A percentile compares a stretch with the other conserved stretches of the same genome.
phyloP scores from a whole-genome alignment of 345 rosid genomes.

The Gynandropsis gynandra region DNA sequence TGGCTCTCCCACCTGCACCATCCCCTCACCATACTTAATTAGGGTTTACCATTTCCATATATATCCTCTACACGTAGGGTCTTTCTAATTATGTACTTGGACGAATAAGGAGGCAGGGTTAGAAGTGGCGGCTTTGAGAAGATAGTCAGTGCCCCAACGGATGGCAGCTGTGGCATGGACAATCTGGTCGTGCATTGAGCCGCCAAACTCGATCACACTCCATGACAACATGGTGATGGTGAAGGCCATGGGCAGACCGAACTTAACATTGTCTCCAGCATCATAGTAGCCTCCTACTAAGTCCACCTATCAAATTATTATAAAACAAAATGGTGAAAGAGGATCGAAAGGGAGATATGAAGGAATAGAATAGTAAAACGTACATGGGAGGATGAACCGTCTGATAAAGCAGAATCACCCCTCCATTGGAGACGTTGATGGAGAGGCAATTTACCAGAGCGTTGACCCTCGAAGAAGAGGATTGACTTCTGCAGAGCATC shows the following conservation, averaged over 20 bases:
- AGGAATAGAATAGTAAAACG: too few species aligned
- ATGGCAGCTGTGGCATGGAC: conserved; percentile 46
- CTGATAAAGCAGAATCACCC: conserved; percentile 53
- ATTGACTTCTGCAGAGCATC: conserved; percentile 55
- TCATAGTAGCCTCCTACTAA: conserved; percentile 74
- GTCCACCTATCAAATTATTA: conserved; percentile 36
- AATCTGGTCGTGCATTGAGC: conserved; percentile 43
- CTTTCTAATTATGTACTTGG: too few species aligned
- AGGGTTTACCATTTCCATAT: too few species aligned
- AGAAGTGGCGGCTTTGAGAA: conserved; percentile 51
- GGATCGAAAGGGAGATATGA: too few species aligned
- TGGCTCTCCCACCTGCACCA: conserved; percentile 69
- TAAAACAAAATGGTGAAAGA: too few species aligned
- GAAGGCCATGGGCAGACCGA: conserved; percentile 76
- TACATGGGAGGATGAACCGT: conserved; percentile 53
- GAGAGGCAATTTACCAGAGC: conserved; percentile 57
- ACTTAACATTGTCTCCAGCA: conserved; percentile 78
- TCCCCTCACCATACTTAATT: too few species aligned
- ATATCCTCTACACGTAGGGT: too few species aligned
- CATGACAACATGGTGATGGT: conserved; percentile 62
- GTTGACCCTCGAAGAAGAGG: conserved; percentile 70
- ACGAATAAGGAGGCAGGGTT: conserved; percentile 51
- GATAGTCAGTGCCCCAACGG: conserved; percentile 72
- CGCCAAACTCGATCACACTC: conserved; percentile 70
- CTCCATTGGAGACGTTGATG: conserved; percentile 51